These are phyloP conservation scores for Chrysochromulina tobinii DNA, from an alignment of 78 protist species.

Conservation along the genomic window DNA sequence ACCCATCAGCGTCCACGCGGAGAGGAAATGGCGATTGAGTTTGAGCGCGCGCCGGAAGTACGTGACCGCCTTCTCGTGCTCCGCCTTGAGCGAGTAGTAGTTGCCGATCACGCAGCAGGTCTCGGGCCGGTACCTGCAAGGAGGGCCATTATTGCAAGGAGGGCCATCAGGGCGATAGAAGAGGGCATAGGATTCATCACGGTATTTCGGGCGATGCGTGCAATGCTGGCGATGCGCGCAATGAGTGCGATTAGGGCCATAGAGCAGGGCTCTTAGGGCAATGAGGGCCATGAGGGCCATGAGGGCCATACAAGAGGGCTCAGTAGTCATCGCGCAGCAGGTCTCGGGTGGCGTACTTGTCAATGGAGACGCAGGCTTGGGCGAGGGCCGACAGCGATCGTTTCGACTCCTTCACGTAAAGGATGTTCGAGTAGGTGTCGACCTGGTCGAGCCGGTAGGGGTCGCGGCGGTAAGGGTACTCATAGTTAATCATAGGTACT, in stretches of 20 bases:
- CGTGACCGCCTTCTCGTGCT: constrained; percentile 88
- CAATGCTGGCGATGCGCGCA: too few relatives aligned
- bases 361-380: constrained; percentile 6
- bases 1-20: constrained; percentile 97
- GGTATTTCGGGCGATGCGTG: too few relatives aligned
- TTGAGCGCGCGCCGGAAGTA: constrained; percentile 89
- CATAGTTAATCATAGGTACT: background rate
- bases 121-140: constrained; percentile 85
- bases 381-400: constrained; percentile 43
- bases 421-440: constrained; percentile 89
- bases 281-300: too few relatives aligned
- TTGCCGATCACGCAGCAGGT: constrained; percentile 91
- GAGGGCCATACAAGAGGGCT: too few relatives aligned
- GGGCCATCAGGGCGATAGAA: too few relatives aligned
- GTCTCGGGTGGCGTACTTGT: constrained; percentile 88
- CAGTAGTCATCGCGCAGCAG: constrained; percentile 71
- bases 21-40: constrained; percentile 54
- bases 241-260: too few relatives aligned
- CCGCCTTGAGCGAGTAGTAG: constrained; percentile 76
- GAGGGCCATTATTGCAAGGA: too few relatives aligned
- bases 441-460: constrained; percentile 80
- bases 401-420: constrained; percentile 75
- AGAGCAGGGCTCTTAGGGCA: too few relatives aligned
- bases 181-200: too few relatives aligned
- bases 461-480: constrained; percentile 14